Percentiles rank a stretch among this genome's conserved stretches.
Conservation (phyloP, 129 eudicot genomes). For the Centella asiatica region DNA sequence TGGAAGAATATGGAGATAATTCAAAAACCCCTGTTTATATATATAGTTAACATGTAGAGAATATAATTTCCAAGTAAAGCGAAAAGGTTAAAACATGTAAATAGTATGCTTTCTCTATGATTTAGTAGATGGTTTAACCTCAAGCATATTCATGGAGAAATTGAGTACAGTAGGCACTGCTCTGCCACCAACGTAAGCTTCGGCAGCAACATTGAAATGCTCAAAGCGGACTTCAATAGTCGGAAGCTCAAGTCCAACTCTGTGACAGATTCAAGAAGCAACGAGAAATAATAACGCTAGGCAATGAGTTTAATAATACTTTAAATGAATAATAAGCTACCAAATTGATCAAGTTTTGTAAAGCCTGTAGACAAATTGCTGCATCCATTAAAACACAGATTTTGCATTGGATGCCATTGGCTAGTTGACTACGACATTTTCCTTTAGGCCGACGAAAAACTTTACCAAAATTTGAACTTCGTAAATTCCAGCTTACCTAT, state of each 20-base stretch:
- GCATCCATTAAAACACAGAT: too few species aligned
- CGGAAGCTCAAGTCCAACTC: conserved; percentile 60
- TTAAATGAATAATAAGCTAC: too few species aligned
- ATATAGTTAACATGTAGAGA: not conserved
- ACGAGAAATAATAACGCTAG: not conserved
- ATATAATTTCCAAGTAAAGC: not conserved
- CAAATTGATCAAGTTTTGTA: too few species aligned
- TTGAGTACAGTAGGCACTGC: conserved; percentile 50
- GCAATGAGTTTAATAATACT: too few species aligned
- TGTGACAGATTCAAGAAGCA: conserved; percentile 14
- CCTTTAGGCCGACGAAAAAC: too few species aligned
- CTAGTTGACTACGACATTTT: too few species aligned
- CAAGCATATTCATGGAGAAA: conserved; percentile 38
- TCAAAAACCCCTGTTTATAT: conserved; percentile 37
- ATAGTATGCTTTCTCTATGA: not conserved
- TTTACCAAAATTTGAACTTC: too few species aligned
- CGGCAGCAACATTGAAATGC: conserved; percentile 55
- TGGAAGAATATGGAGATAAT: conserved; percentile 42
- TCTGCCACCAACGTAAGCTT: conserved; percentile 58
- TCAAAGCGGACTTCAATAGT: conserved; percentile 59
- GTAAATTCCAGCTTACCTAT: too few species aligned
- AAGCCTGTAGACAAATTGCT: too few species aligned
- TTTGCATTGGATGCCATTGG: too few species aligned
- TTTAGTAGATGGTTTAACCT: conserved; percentile 31
- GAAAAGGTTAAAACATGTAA: not conserved